Conservation (phyloP, 495 filamentous ascomycete genomes). For the Lophiostoma macrostomum region DNA sequence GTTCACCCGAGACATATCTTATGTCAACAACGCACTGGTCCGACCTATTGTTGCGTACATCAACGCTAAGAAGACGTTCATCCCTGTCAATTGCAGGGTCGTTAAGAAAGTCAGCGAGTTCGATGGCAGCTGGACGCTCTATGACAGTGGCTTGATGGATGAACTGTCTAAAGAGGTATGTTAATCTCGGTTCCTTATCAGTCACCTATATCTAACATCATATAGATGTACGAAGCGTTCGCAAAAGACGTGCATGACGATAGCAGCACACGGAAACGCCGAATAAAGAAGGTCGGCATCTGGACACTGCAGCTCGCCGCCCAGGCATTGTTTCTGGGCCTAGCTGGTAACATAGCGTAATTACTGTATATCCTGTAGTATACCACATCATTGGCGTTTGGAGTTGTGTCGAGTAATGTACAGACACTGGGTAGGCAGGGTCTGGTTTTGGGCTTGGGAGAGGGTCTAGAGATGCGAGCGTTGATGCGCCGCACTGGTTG, state of each 20-base stretch:
- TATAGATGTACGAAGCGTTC: constrained; percentile 82
- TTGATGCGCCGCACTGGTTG: too few species aligned
- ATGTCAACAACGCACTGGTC: constrained; percentile 92
- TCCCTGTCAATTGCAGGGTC: constrained; percentile 90
- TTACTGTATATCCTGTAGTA: not conserved
- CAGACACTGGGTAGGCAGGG: too few species aligned
- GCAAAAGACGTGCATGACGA: constrained; percentile 77
- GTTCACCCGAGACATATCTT: constrained; percentile 85
- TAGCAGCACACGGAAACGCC: constrained; percentile 73
- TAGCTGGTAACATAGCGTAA: constrained; percentile 61
- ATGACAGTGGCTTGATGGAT: constrained; percentile 91
- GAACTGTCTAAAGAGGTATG: constrained; percentile 83
- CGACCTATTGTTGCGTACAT: constrained; percentile 99
- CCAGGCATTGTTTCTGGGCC: constrained; percentile 91
- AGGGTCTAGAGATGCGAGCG: too few species aligned
- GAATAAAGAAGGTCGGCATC: constrained; percentile 93
- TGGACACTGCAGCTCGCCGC: constrained; percentile 90
- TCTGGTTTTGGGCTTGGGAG: too few species aligned
- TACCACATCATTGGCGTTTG: not conserved
- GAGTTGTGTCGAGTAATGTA: not conserved
- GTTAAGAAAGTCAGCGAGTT: constrained; percentile 85
- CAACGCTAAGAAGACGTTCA: constrained; percentile 88
- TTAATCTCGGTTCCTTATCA: constrained; percentile 1
- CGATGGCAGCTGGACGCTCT: constrained; percentile 93
- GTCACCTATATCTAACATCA: not conserved